phyloP scores from a whole-genome alignment of 2,329 filamentous ascomycete genomes.

The Microcyclospora pomicola region DNA sequence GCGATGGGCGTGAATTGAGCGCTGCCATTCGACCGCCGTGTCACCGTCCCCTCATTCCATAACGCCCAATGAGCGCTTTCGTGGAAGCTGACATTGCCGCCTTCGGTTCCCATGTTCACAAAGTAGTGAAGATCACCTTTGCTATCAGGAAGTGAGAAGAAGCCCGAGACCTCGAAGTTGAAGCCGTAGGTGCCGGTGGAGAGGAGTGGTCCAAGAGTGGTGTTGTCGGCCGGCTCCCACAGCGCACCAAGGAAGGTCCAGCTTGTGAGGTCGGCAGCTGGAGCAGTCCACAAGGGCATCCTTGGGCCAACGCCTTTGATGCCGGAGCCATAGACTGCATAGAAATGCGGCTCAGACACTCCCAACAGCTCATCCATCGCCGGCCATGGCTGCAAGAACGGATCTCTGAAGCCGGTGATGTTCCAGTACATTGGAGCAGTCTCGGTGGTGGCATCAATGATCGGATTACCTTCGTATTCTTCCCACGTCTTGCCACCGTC shows the following conservation, averaged over 20 bases:
- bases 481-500: slow-evolving; percentile 36
- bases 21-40: slow-evolving; percentile 30
- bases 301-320: slow-evolving; percentile 35
- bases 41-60: slow-evolving; percentile 32
- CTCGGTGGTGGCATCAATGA: slow-evolving; percentile 25
- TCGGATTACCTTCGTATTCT: slow-evolving; percentile 32
- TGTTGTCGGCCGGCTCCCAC: slow-evolving; percentile 31
- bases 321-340: slow-evolving; percentile 32
- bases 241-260: slow-evolving; percentile 35
- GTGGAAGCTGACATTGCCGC: slow-evolving; percentile 31
- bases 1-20: slow-evolving; percentile 31
- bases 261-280: slow-evolving; percentile 29
- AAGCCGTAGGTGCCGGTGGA: slow-evolving; percentile 33
- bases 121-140: slow-evolving; percentile 33
- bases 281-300: slow-evolving; percentile 34
- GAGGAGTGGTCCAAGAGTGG: slow-evolving; percentile 27
- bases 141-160: slow-evolving; percentile 31
- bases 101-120: slow-evolving; percentile 27
- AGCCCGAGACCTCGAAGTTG: slow-evolving; percentile 37
- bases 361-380: slow-evolving; percentile 31
- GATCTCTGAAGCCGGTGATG: slow-evolving; percentile 28
- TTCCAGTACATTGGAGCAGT: slow-evolving; percentile 32
- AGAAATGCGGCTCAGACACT: slow-evolving; percentile 31
- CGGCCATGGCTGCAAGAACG: slow-evolving; percentile 23
- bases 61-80: slow-evolving; percentile 29